phyloP scores from a whole-genome alignment of 108 stramenopile genomes.

The Pseudonitzschia pungens region DNA sequence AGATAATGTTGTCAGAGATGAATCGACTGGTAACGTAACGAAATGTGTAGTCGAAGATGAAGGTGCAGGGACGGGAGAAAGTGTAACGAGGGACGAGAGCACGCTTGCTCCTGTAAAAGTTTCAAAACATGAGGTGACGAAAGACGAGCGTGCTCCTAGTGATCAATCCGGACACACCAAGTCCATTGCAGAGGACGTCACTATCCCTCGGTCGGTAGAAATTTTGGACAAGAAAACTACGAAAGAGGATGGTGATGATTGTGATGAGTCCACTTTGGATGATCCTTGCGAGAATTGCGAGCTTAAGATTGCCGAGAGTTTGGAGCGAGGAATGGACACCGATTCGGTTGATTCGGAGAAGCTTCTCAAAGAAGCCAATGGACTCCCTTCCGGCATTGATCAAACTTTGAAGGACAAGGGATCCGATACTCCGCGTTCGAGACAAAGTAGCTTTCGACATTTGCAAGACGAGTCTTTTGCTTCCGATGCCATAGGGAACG shows the following conservation, averaged over 20 bases:
- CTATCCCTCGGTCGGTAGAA: conserved; percentile 17
- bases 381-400: conserved; percentile 6
- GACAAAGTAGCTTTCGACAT: background rate
- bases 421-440: background rate
- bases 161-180: too few species aligned
- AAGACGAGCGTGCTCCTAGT: too few species aligned
- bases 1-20: background rate
- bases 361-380: conserved; percentile 14
- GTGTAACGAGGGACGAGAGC: too few species aligned
- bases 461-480: conserved; percentile 54
- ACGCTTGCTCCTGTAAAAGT: too few species aligned
- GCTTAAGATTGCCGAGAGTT: background rate
- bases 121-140: too few species aligned
- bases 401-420: background rate
- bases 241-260: background rate
- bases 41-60: too few species aligned
- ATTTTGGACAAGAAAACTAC: background rate
- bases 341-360: conserved; percentile 31
- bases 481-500: conserved; percentile 70
- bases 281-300: background rate
- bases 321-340: conserved; percentile 30
- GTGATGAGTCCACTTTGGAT: conserved; percentile 4
- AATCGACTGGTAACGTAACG: too few species aligned
- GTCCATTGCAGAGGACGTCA: too few species aligned
- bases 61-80: too few species aligned